These are phyloP conservation scores for Hymenoscyphus fructigenus DNA, from an alignment of 2,329 filamentous ascomycete species.

Conservation along the genomic window DNA sequence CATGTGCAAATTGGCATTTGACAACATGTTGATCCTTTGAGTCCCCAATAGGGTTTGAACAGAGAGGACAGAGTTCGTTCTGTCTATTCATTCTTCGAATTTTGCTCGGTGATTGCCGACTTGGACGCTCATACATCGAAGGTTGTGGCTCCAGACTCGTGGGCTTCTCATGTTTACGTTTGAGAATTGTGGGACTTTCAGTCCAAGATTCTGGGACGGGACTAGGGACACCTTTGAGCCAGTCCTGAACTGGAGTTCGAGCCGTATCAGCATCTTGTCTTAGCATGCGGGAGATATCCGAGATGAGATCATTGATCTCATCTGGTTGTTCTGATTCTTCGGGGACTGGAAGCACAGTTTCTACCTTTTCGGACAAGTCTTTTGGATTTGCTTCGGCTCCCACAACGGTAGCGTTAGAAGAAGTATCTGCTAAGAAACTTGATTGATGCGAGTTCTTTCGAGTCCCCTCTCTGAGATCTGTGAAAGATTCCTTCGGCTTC, in stretches of 20 bases:
- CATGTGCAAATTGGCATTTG: slow-evolving; percentile 22
- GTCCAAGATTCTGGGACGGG: not conserved
- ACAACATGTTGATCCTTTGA: slow-evolving; percentile 21
- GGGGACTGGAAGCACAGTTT: not conserved
- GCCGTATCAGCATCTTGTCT: not conserved
- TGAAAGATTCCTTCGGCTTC: not conserved
- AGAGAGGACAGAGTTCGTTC: slow-evolving; percentile 17
- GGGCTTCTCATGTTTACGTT: not conserved
- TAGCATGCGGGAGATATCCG: not conserved
- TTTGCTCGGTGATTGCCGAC: not conserved
- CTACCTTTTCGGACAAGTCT: not conserved
- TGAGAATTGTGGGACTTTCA: not conserved
- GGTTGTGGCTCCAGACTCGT: not conserved
- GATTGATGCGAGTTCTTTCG: not conserved
- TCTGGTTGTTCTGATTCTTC: not conserved
- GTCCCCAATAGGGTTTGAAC: slow-evolving; percentile 15
- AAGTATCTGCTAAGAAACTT: not conserved
- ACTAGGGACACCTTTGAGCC: not conserved
- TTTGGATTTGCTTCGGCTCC: not conserved
- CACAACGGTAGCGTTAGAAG: not conserved
- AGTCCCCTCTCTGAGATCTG: not conserved
- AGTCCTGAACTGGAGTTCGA: not conserved
- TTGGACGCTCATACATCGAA: not conserved
- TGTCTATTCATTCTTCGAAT: not conserved
- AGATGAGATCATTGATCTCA: not conserved